Conservation (phyloP, 2,329 filamentous ascomycete genomes). For the Colletotrichum lindemuthianum region DNA sequence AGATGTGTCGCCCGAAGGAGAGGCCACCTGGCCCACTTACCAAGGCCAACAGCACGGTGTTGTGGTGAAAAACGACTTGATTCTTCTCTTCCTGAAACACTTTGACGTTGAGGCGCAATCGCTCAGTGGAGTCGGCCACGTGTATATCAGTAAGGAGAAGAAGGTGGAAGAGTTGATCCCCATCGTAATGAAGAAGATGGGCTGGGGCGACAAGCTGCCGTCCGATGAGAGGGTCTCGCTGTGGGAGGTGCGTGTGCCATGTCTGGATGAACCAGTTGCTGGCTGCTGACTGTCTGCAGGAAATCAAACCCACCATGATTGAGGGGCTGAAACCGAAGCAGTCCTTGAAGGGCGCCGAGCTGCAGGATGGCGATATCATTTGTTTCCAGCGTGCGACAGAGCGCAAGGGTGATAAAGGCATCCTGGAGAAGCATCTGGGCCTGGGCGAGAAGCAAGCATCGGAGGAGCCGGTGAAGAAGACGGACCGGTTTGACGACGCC, state of each 20-base stretch:
- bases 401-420: conserved; percentile 53
- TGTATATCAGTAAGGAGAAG: conserved; percentile 88
- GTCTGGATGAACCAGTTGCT: neutral
- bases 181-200: conserved; percentile 82
- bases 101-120: conserved; percentile 84
- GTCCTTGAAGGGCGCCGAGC: conserved; percentile 88
- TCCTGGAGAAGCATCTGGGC: conserved; percentile 51
- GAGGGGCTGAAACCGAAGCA: conserved; percentile 92
- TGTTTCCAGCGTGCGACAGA: conserved; percentile 82
- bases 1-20: conserved; percentile 72
- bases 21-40: conserved; percentile 76
- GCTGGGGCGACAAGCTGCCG: conserved; percentile 80
- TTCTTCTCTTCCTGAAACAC: conserved; percentile 91
- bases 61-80: conserved; percentile 68
- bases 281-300: conserved; percentile 55
- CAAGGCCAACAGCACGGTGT: conserved; percentile 66
- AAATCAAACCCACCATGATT: conserved; percentile 98
- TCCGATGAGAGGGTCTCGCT: conserved; percentile 72
- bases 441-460: conserved; percentile 50
- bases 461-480: conserved; percentile 51
- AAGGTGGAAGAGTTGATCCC: conserved; percentile 87
- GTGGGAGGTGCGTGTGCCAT: conserved; percentile 71
- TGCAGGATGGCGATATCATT: conserved; percentile 96
- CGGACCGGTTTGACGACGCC: conserved; percentile 74
- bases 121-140: conserved; percentile 79